Base-by-base conservation (phyloP, 768 basidiomycete genomes). In the Lyophyllum semitale region DNA sequence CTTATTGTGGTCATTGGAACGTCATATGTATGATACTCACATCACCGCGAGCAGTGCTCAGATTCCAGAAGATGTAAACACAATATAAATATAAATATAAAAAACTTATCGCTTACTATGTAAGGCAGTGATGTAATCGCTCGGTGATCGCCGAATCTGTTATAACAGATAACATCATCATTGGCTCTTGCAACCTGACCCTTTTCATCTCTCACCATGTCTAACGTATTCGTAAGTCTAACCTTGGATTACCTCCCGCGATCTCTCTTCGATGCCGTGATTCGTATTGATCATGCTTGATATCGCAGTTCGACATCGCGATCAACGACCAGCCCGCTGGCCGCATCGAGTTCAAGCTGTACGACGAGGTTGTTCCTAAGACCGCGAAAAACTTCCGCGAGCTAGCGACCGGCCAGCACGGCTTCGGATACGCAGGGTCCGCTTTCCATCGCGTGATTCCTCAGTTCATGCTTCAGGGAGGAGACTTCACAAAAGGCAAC, bases 341-440 rank as follows among this genome's bases (percentile, higher is more conserved):
- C 7, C 83, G 84, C 44, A 83, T 97, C 68, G 76, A 82, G 54
- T 95, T 98, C 85, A 87, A 87, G 77, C 84, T 98, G 25, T 95
- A 77, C 70, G 93, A 95, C 75, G 78, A 84, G 4, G 80, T 82
- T 46, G 88, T 90, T 13, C 91, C 91, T 46, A 83, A 74, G 64
- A 93, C 91, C 1, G 75, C 90, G 8, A 73, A 59, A 29, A 95
- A 98, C 78, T 98, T 98, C 81, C 88, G 95, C 50, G 91, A 93
- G 71, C 82, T 97, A 45, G 86, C 86, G 52, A 93, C 90, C 12
- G 89, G 91, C 42, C 63, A 82, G 67, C 64, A 88, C 50, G 90
- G 89, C 4, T 91, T 73, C 54, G 89, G 92, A 43, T 98, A 95
- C 75, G 45, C 69, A 47, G 87, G 84, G 17, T 77, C 76, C 20